Percentiles rank a stretch among this genome's conserved stretches.
These are phyloP conservation scores for Colletotrichum destructivum DNA, from an alignment of 2,329 filamentous ascomycete genomes.

Conservation along the genomic window DNA sequence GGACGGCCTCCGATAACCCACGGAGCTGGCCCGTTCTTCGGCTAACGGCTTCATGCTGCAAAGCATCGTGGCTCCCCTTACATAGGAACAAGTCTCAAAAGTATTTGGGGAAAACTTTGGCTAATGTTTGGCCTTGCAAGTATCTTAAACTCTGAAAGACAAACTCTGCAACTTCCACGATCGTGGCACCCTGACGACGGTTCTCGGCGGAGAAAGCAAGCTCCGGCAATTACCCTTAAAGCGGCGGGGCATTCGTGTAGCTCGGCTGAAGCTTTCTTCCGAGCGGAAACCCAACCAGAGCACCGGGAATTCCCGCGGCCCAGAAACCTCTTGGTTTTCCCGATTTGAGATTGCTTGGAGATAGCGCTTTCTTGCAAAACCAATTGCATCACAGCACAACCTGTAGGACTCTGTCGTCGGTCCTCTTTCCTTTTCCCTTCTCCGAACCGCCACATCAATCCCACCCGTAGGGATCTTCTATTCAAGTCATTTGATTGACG, in stretches of 20 bases:
- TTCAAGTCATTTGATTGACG: slow-evolving; percentile 29
- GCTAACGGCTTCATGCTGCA: background rate
- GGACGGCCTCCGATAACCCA: background rate
- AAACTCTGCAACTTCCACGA: background rate
- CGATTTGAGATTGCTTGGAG: slow-evolving; percentile 38
- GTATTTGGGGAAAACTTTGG: too few species aligned
- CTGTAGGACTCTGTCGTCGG: slow-evolving; percentile 17
- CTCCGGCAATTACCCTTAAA: background rate
- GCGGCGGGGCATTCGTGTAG: slow-evolving; percentile 11
- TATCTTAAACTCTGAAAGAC: too few species aligned
- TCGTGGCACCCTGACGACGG: background rate
- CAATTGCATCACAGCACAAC: slow-evolving; percentile 42
- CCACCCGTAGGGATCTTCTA: slow-evolving; percentile 25
- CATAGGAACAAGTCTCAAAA: background rate
- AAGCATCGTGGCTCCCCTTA: too few species aligned
- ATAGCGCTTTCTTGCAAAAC: slow-evolving; percentile 39
- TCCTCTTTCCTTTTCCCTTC: slow-evolving; percentile 41
- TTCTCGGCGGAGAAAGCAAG: background rate
- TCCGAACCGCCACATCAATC: slow-evolving; percentile 17
- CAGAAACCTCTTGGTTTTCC: slow-evolving; percentile 41
- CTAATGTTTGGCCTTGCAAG: background rate
- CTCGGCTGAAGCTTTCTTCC: slow-evolving; percentile 40
- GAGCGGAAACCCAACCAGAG: slow-evolving; percentile 34
- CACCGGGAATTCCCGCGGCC: slow-evolving; percentile 41
- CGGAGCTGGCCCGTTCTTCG: background rate